phyloP scores from a whole-genome alignment of 768 basidiomycete genomes.

The Leccinum ochraceum region DNA sequence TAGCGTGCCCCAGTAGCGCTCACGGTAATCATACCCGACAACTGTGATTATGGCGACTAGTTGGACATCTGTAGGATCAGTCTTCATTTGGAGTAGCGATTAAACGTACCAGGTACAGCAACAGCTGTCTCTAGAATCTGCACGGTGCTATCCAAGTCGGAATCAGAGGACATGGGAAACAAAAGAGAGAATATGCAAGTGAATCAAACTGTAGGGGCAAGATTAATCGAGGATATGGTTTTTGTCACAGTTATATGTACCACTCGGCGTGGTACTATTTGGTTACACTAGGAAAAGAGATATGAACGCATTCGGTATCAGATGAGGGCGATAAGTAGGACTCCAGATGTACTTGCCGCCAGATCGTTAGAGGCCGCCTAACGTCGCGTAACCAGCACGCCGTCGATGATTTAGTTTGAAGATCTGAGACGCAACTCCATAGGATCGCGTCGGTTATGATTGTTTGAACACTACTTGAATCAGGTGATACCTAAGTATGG shows the following conservation, averaged over 20 bases:
- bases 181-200: neutral
- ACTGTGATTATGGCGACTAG: conserved; percentile 7
- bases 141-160: neutral
- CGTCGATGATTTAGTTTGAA: neutral
- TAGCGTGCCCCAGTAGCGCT: neutral
- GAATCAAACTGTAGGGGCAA: neutral
- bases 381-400: neutral
- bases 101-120: conserved; percentile 1
- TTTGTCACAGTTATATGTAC: neutral
- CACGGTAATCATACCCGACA: conserved; percentile 21
- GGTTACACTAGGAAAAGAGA: neutral
- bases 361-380: neutral
- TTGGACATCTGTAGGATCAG: neutral
- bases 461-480: neutral
- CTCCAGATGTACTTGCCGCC: neutral
- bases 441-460: neutral
- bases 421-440: no score
- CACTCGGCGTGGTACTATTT: neutral
- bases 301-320: neutral
- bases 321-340: neutral
- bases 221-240: neutral
- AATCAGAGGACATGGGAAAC: neutral
- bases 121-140: neutral
- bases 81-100: neutral
- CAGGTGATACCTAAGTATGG: no score